phyloP scores from a whole-genome alignment of 1,284 basidiomycete species.

The Leucoagaricus sp. region DNA sequence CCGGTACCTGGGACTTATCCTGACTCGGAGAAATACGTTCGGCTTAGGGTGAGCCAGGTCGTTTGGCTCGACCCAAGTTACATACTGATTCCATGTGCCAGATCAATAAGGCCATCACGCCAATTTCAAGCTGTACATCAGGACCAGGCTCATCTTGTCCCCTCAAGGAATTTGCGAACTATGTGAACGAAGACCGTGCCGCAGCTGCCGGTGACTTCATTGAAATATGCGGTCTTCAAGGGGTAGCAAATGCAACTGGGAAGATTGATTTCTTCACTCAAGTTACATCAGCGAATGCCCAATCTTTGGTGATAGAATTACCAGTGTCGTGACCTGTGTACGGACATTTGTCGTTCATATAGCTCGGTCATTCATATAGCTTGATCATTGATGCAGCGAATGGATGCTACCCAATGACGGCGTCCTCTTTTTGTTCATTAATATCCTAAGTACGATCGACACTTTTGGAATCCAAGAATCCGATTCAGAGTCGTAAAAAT shows the following conservation, averaged over 20 bases:
- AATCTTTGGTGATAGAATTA: background rate
- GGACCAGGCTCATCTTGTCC: background rate
- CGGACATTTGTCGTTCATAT: too few species aligned
- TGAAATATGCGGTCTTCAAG: background rate
- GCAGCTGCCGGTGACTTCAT: background rate
- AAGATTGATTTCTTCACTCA: background rate
- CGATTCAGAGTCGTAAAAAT: too few species aligned
- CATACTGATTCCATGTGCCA: too few species aligned
- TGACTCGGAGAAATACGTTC: background rate
- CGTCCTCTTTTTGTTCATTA: too few species aligned
- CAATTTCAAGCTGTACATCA: background rate
- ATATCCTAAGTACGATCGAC: too few species aligned
- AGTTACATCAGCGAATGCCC: background rate
- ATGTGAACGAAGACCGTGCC: background rate
- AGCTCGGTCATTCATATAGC: too few species aligned
- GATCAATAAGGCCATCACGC: background rate
- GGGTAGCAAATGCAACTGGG: background rate
- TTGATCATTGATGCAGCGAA: too few species aligned
- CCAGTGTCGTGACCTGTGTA: too few species aligned
- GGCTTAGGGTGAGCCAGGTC: slow-evolving; percentile 1
- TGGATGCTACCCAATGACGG: too few species aligned
- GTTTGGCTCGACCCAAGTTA: background rate
- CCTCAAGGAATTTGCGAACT: background rate
- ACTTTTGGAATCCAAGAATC: too few species aligned
- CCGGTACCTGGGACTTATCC: background rate